These are phyloP conservation scores for Pseudoturritis turrita DNA, from an alignment of 345 rosid species.

Conservation along the genomic window DNA sequence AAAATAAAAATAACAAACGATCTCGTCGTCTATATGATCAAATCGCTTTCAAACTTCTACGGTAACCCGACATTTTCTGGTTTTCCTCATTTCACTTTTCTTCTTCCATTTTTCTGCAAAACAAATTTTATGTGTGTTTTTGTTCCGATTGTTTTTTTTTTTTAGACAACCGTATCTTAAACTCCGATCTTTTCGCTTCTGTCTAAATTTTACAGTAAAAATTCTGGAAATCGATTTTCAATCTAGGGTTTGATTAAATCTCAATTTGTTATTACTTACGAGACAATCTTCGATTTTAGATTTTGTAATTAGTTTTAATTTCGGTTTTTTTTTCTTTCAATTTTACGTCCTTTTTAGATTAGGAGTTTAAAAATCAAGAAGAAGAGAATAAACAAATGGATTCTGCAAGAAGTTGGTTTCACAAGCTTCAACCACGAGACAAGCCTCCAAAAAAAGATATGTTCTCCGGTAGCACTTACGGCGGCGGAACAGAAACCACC, in stretches of 20 bases:
- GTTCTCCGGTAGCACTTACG: constrained; percentile 10
- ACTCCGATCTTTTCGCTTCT: constrained; percentile 14
- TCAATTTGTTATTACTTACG: background rate
- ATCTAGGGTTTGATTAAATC: background rate
- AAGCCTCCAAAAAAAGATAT: constrained; percentile 41
- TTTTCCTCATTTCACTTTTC: background rate
- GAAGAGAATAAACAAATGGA: constrained; percentile 35
- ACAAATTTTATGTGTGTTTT: background rate
- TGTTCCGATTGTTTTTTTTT: background rate
- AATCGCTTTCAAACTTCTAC: constrained; percentile 19
- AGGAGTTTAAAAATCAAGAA: too few relatives aligned
- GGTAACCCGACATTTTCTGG: constrained; percentile 22
- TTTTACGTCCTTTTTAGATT: too few relatives aligned
- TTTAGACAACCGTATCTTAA: constrained; percentile 1
- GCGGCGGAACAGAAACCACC: constrained; percentile 10
- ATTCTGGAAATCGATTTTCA: background rate
- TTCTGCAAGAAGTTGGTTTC: constrained; percentile 71
- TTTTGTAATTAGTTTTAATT: background rate
- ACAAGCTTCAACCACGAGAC: constrained; percentile 61
- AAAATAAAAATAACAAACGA: background rate
- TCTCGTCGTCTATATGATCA: background rate
- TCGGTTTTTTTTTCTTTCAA: background rate
- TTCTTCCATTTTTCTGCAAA: background rate
- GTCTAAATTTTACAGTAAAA: constrained; percentile 1
- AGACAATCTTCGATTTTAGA: background rate